Conservation (phyloP, 352 stramenopile genomes). For the Pythium apleroticum region DNA sequence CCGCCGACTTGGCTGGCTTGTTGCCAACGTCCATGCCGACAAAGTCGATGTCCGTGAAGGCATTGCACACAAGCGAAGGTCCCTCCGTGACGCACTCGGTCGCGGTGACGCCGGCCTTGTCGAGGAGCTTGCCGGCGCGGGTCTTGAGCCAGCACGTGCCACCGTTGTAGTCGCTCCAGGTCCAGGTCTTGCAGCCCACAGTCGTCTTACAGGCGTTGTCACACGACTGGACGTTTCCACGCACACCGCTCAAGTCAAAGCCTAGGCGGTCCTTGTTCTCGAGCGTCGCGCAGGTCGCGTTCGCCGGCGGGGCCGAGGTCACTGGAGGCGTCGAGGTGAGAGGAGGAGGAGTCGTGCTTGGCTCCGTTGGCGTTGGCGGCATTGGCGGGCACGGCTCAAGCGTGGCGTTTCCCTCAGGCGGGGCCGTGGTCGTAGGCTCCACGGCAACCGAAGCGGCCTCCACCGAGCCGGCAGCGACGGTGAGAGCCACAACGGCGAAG, state of each 20-base stretch:
- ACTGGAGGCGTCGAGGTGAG: neutral
- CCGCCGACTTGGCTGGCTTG: constrained; percentile 3
- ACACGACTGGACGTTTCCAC: constrained; percentile 13
- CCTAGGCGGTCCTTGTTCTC: constrained; percentile 12
- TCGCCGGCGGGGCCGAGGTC: no score
- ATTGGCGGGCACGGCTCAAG: neutral
- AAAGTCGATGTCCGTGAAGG: constrained; percentile 20
- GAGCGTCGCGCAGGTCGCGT: neutral
- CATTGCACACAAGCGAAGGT: neutral
- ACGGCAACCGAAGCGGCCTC: neutral
- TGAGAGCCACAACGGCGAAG: neutral
- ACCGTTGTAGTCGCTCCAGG: constrained; percentile 22
- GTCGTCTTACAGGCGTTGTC: constrained; percentile 5
- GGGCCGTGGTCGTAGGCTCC: neutral
- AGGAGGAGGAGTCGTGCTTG: constrained; percentile 1
- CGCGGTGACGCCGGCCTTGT: constrained; percentile 1
- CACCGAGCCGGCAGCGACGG: neutral
- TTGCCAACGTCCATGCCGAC: constrained; percentile 24
- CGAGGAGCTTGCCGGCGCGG: constrained; percentile 6
- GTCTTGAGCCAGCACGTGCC: constrained; percentile 30
- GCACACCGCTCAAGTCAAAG: constrained; percentile 19
- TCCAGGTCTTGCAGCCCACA: constrained; percentile 19
- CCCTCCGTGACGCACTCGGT: constrained; percentile 1
- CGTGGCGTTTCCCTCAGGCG: no score
- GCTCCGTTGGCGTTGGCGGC: neutral